These are phyloP conservation scores for Apiotrichum laibachii DNA, from an alignment of 1,284 basidiomycete species.

Conservation along the genomic window DNA sequence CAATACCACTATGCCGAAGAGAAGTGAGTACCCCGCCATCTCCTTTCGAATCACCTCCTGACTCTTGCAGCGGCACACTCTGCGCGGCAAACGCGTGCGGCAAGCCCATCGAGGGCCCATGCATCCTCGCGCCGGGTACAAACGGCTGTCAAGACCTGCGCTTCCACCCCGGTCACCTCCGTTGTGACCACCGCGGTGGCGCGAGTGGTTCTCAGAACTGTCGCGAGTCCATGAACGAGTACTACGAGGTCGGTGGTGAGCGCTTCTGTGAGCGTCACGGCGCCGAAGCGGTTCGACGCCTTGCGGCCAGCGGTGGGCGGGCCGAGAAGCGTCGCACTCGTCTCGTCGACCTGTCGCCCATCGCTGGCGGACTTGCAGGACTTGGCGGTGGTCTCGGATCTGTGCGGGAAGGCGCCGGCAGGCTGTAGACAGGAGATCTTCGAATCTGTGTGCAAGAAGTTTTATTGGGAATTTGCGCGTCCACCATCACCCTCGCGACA, in stretches of 20 bases:
- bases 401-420: background rate
- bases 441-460: background rate
- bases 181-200: conserved; percentile 57
- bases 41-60: conserved; percentile 3
- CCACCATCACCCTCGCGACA: background rate
- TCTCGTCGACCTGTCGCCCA: conserved; percentile 10
- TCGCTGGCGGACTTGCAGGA: background rate
- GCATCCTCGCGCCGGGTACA: conserved; percentile 67
- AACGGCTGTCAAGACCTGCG: conserved; percentile 56
- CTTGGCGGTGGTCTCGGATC: background rate
- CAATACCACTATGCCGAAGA: conserved; percentile 86
- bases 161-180: conserved; percentile 80
- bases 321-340: conserved; percentile 21
- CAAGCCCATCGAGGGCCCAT: conserved; percentile 84
- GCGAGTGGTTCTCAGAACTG: conserved; percentile 39
- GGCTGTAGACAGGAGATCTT: background rate
- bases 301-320: conserved; percentile 8
- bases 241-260: conserved; percentile 77
- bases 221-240: conserved; percentile 57
- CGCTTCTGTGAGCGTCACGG: conserved; percentile 78
- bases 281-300: conserved; percentile 33
- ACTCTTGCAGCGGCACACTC: conserved; percentile 60
- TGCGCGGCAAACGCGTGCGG: conserved; percentile 74
- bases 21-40: conserved; percentile 54
- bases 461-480: background rate